Percentiles rank a stretch among this genome's conserved stretches.
Evolutionary conservation across 2,329 filamentous ascomycete genomes (phyloP).

Genomic region (Botrytis squamosa): DNA sequence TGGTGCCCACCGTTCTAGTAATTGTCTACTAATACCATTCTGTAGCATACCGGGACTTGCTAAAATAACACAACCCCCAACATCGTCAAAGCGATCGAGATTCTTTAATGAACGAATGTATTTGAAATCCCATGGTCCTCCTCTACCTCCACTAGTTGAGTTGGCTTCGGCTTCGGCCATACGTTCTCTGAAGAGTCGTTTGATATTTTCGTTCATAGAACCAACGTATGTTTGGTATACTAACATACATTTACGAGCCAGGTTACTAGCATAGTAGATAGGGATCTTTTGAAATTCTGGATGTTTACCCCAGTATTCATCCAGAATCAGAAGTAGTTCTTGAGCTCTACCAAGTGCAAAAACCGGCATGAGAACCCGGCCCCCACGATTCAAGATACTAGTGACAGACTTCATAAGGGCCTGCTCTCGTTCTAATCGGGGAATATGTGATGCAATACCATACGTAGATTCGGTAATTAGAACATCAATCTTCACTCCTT

Average conservation of each 20-base stretch:
- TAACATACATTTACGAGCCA: constrained; percentile 95
- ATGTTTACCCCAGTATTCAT: constrained; percentile 95
- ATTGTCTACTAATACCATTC: constrained; percentile 87
- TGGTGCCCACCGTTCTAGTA: constrained; percentile 93
- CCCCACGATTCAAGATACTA: constrained; percentile 83
- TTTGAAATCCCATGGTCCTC: constrained; percentile 94
- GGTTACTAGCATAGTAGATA: constrained; percentile 96
- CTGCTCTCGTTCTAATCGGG: constrained; percentile 85
- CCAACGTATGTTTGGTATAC: constrained; percentile 98
- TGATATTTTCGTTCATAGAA: constrained; percentile 99
- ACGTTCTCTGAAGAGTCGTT: constrained; percentile 85
- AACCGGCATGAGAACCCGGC: constrained; percentile 89
- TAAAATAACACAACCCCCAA: constrained; percentile 94
- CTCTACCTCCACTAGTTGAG: constrained; percentile 71
- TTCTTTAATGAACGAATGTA: constrained; percentile 90
- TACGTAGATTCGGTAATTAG: constrained; percentile 98
- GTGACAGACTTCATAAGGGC: constrained; percentile 96
- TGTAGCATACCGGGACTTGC: constrained; percentile 98
- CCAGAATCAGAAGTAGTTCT: constrained; percentile 88
- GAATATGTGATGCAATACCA: constrained; percentile 90
- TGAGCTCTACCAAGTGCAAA: constrained; percentile 93
- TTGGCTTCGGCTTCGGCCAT: constrained; percentile 87
- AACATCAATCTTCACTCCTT: constrained; percentile 87
- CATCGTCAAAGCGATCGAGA: constrained; percentile 92
- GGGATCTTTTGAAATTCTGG: constrained; percentile 84